Percentiles rank a stretch among this genome's conserved stretches.
These are phyloP conservation scores for Xylariaceae sp. DNA, from an alignment of 2,329 filamentous ascomycete genomes.

Conservation along the genomic window DNA sequence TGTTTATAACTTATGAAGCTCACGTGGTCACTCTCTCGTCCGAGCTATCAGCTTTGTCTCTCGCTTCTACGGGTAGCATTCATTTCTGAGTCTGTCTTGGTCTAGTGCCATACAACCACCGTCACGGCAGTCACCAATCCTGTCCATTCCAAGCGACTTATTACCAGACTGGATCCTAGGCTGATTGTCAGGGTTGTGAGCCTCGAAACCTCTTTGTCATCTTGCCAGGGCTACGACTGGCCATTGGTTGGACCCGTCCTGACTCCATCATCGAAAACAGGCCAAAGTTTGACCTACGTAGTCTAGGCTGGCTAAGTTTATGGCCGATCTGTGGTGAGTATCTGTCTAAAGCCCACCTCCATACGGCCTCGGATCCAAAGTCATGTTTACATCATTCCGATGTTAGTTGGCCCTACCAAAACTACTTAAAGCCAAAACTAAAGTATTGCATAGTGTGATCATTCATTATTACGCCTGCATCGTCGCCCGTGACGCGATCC, in stretches of 20 bases:
- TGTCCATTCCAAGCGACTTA: not conserved
- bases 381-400: slow-evolving; percentile 15
- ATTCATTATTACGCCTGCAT: slow-evolving; percentile 8
- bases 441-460: not conserved
- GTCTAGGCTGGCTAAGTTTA: not conserved
- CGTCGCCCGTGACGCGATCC: not conserved
- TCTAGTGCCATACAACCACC: slow-evolving; percentile 5
- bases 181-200: not conserved
- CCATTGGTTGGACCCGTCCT: slow-evolving; percentile 3
- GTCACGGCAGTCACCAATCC: not conserved
- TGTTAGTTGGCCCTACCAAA: not conserved
- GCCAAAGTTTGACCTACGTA: not conserved
- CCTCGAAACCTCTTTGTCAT: not conserved
- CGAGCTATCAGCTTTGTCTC: slow-evolving; percentile 7
- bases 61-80: slow-evolving; percentile 1
- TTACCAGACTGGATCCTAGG: not conserved
- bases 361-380: slow-evolving; percentile 2
- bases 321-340: not conserved
- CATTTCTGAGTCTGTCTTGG: not conserved
- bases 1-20: slow-evolving; percentile 5
- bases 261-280: too few species aligned
- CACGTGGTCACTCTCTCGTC: slow-evolving; percentile 24
- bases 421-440: not conserved
- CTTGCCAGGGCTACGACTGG: not conserved
- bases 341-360: not conserved